These are phyloP conservation scores for Claviceps sp. DNA, from an alignment of 2,329 filamentous ascomycete genomes.

Conservation along the genomic window DNA sequence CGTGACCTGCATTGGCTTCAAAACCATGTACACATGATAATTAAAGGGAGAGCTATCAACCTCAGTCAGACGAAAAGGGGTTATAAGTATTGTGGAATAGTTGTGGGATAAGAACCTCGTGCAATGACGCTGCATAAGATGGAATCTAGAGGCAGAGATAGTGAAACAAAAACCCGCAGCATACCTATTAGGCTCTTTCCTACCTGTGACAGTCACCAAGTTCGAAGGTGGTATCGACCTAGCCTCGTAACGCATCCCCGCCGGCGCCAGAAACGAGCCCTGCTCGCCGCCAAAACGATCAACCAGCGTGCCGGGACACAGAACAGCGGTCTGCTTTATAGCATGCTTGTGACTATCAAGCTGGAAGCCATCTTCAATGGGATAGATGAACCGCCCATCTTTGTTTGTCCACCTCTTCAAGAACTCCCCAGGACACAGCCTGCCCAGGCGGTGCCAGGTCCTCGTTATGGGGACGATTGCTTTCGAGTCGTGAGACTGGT, in stretches of 20 bases:
- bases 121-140: too few relatives aligned
- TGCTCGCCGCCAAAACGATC: not conserved
- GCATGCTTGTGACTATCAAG: not conserved
- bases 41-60: not conserved
- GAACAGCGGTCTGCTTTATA: not conserved
- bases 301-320: not conserved
- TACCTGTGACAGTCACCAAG: not conserved
- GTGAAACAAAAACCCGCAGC: too few relatives aligned
- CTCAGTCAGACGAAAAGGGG: not conserved
- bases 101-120: too few relatives aligned
- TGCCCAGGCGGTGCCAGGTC: not conserved
- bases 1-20: not conserved
- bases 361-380: not conserved
- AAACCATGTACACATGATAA: conserved; percentile 1
- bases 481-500: not conserved
- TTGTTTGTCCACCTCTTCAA: not conserved
- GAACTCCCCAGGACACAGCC: not conserved
- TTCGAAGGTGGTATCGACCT: not conserved
- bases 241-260: not conserved
- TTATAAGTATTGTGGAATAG: not conserved
- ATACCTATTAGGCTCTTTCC: not conserved
- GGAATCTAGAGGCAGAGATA: too few relatives aligned
- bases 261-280: not conserved
- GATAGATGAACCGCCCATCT: not conserved
- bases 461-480: not conserved